Evolutionary conservation across 2,329 filamentous ascomycete genomes (phyloP).

Genomic region (Fusarium nanum): DNA sequence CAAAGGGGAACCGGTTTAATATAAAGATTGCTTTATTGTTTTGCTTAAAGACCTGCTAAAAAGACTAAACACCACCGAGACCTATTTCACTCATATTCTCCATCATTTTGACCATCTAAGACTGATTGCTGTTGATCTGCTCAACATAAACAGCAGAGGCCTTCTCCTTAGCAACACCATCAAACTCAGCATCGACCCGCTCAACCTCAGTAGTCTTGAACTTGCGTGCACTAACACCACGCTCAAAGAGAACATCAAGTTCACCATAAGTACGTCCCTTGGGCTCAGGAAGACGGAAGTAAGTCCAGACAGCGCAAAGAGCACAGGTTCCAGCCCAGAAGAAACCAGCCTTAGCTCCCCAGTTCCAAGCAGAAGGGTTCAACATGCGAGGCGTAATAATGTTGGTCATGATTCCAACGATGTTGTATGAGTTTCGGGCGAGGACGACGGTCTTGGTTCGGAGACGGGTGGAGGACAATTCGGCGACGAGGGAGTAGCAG

Average conservation of each 20-base stretch:
- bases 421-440: slow-evolving; percentile 61
- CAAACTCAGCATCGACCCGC: slow-evolving; percentile 39
- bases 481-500: slow-evolving; percentile 83
- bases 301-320: slow-evolving; percentile 61
- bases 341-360: slow-evolving; percentile 61
- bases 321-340: slow-evolving; percentile 60
- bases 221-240: slow-evolving; percentile 55
- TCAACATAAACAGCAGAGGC: slow-evolving; percentile 20
- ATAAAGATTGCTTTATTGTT: not conserved
- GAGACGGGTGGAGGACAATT: slow-evolving; percentile 59
- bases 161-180: slow-evolving; percentile 40
- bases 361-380: slow-evolving; percentile 59
- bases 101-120: not conserved
- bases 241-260: slow-evolving; percentile 66
- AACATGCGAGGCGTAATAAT: slow-evolving; percentile 61
- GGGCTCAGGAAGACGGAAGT: slow-evolving; percentile 66
- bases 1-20: not conserved
- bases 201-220: slow-evolving; percentile 52
- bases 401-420: slow-evolving; percentile 60
- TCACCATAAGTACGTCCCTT: slow-evolving; percentile 65
- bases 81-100: not conserved
- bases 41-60: not conserved
- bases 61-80: not conserved
- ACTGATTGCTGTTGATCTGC: slow-evolving; percentile 4
- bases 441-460: slow-evolving; percentile 60